phyloP scores from a whole-genome alignment of 306 rosid genomes.

The Cicer cuneatum region DNA sequence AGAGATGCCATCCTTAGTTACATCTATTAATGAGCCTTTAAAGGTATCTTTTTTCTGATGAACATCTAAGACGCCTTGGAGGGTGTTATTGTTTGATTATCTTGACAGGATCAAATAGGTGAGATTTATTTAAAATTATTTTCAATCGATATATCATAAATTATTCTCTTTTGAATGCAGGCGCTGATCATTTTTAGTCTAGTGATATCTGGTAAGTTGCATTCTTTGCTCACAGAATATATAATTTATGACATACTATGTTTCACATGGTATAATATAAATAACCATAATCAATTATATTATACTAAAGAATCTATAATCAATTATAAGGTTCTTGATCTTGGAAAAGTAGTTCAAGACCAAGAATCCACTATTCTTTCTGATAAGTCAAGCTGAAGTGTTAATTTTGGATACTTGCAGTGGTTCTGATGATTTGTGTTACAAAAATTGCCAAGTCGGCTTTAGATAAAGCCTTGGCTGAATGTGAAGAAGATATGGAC shows the following conservation, averaged over 20 bases:
- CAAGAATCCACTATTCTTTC: too few species aligned
- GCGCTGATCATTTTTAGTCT: conserved; percentile 65
- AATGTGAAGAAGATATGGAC: conserved; percentile 63
- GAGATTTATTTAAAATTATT: not conserved
- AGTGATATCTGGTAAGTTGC: conserved; percentile 74
- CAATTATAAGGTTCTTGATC: too few species aligned
- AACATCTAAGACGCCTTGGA: conserved; percentile 36
- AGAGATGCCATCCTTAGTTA: conserved; percentile 41
- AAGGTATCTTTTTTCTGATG: conserved; percentile 20
- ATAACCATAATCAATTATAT: too few species aligned
- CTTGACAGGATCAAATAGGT: conserved; percentile 21
- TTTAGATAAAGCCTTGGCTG: conserved; percentile 87
- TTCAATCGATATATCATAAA: conserved; percentile 31
- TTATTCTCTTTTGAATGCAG: conserved; percentile 64
- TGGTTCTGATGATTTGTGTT: conserved; percentile 68
- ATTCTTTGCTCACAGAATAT: conserved; percentile 12
- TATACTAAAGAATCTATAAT: too few species aligned
- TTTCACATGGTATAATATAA: too few species aligned
- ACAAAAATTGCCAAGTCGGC: conserved; percentile 86
- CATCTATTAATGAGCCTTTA: conserved; percentile 11
- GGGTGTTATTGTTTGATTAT: conserved; percentile 28
- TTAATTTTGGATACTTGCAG: conserved; percentile 54
- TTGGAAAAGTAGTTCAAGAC: too few species aligned
- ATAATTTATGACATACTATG: too few species aligned
- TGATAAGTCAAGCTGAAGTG: conserved; percentile 20